Evolutionary conservation across 1,284 basidiomycete genomes (phyloP), one percentile per base, ranked within the genome.

Genomic region (Leccinum griseonigrum): DNA sequence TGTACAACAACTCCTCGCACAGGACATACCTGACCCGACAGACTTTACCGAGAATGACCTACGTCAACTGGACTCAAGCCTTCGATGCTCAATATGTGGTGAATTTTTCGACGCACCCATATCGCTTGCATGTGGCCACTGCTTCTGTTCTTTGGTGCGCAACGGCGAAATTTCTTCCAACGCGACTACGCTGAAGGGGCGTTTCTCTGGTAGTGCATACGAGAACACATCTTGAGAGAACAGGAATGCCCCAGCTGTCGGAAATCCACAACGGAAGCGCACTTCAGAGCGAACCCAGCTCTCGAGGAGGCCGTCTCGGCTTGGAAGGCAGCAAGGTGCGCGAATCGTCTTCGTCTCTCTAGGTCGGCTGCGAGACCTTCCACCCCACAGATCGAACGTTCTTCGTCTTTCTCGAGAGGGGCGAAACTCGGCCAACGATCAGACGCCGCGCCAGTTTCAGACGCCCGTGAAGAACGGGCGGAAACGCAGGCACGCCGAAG

Each of bases 71-170:
- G 90, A 92, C 70, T 73, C 79, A 31, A 78, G 85, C 18, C 75
- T 90, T 59, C 81, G 89, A 5, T 92, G 91, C 68, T 78, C 80
- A 22, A 90, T 92, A 57, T 92, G 90, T 71, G 75, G 82, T 14
- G 88, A 92, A 64, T 76, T 88, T 51, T 89, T 84, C 68, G 83
- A 85, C 57, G 90, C 81, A 1, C 90, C 90, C 8, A 84, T 92
- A 40, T 83, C 85, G 7, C 79, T 92, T 5, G 72, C 74, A 3
- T 92, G 90, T 68, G 89, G 88, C 0, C 91, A 92, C 67, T 85
- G 84, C 60, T 92, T 91, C 70, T 92, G 91, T 75, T 91, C 90
- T 18, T 70, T 84, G 68, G 91, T 92, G 68, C 67, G 87, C 73
- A 28, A 32, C 36, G 18, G 48, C 29, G 6, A 28, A 18, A 22